Evolutionary conservation across 169 alveolate species (phyloP).

Genomic region (Plasmodium fragile): DNA sequence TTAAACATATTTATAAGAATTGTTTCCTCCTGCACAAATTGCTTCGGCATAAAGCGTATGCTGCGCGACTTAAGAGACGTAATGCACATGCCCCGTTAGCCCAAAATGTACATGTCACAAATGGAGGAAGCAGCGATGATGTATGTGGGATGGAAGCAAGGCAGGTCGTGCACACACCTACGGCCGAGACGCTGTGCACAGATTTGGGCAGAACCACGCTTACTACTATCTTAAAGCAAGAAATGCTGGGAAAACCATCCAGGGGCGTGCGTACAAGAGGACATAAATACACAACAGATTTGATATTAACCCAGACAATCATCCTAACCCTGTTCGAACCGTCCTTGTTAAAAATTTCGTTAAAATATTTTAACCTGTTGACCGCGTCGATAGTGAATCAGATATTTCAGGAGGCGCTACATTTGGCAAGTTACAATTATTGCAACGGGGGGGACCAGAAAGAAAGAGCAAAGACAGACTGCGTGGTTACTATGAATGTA

Average conservation of each 20-base stretch:
- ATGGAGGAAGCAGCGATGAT: background rate
- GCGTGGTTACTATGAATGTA: background rate
- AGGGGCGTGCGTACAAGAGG: background rate
- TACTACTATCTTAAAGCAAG: background rate
- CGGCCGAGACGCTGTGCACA: background rate
- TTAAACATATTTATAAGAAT: constrained; percentile 36
- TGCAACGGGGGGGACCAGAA: background rate
- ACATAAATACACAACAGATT: constrained; percentile 8
- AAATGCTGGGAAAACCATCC: background rate
- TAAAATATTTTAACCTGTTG: constrained; percentile 41
- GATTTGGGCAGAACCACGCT: background rate
- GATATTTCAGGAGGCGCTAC: constrained; percentile 33
- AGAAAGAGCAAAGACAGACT: background rate
- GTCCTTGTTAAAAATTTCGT: constrained; percentile 33
- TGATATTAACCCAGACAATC: constrained; percentile 12
- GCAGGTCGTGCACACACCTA: background rate
- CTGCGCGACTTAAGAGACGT: background rate
- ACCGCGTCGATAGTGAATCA: constrained; percentile 49
- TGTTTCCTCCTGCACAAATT: constrained; percentile 23
- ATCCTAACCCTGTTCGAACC: constrained; percentile 59
- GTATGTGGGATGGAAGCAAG: background rate
- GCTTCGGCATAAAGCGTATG: constrained; percentile 1
- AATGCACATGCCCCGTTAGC: background rate
- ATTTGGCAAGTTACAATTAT: constrained; percentile 15
- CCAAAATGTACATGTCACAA: background rate